Evolutionary conservation across 129 eudicot genomes (phyloP).

Genomic region (Erigeron canadensis): DNA sequence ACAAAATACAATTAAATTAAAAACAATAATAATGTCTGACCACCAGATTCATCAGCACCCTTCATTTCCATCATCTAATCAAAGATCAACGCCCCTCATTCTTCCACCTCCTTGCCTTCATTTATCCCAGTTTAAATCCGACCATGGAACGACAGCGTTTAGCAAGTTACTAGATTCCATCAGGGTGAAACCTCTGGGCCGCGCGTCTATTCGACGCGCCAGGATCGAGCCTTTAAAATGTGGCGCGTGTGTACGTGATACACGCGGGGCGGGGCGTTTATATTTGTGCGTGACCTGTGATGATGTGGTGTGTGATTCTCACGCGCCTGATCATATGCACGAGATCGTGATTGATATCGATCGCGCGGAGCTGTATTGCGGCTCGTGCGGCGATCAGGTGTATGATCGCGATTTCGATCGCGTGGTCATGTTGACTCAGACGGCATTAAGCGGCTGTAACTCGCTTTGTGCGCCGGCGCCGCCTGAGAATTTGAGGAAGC

Average conservation of each 20-base stretch:
- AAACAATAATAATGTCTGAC: slow-evolving; percentile 29
- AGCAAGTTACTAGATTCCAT: slow-evolving; percentile 39
- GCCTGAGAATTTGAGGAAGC: slow-evolving; percentile 56
- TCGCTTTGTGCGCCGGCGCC: slow-evolving; percentile 33
- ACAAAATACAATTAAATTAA: slow-evolving; percentile 20
- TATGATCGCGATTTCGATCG: slow-evolving; percentile 75
- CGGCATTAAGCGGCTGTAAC: slow-evolving; percentile 37
- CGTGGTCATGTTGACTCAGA: slow-evolving; percentile 45
- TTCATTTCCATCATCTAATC: slow-evolving; percentile 16
- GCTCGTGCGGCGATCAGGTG: slow-evolving; percentile 68
- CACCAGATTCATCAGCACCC: slow-evolving; percentile 16
- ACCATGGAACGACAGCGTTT: slow-evolving; percentile 48
- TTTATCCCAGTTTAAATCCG: slow-evolving; percentile 49
- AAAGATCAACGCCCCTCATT: slow-evolving; percentile 29
- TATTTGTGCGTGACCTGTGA: slow-evolving; percentile 63
- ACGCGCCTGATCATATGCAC: slow-evolving; percentile 66
- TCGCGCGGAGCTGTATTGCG: slow-evolving; percentile 81
- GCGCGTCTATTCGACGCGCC: slow-evolving; percentile 49
- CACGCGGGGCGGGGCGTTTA: slow-evolving; percentile 43
- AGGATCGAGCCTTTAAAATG: slow-evolving; percentile 35
- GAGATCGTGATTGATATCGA: slow-evolving; percentile 62
- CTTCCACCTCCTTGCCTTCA: slow-evolving; percentile 49
- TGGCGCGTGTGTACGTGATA: slow-evolving; percentile 37
- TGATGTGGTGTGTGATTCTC: slow-evolving; percentile 47
- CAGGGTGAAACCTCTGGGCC: slow-evolving; percentile 57